A percentile compares a stretch with the other conserved stretches of the same genome.
These are phyloP conservation scores for Solanum ossicruentum DNA, from an alignment of 257 asterid species.

Conservation along the genomic window DNA sequence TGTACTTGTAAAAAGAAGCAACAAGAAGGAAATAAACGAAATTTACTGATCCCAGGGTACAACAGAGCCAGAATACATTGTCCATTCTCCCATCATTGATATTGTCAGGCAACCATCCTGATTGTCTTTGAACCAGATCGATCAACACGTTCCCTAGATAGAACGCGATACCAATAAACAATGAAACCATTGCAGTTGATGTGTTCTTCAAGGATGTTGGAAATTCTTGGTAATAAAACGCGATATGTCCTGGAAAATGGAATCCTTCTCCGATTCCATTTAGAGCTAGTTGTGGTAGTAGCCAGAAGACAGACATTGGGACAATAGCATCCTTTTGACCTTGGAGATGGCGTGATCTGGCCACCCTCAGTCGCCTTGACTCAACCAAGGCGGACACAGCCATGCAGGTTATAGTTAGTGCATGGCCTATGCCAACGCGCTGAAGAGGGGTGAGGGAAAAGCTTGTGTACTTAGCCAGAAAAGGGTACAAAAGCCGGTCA, in stretches of 20 bases:
- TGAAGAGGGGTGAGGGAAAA: constrained; percentile 40
- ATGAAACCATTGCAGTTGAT: constrained; percentile 11
- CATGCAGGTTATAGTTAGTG: constrained; percentile 23
- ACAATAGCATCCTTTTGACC: background rate
- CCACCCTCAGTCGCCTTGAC: constrained; percentile 8
- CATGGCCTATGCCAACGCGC: constrained; percentile 49
- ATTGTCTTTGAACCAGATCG: constrained; percentile 17
- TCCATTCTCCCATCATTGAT: constrained; percentile 61
- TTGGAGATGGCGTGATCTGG: background rate
- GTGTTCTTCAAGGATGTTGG: constrained; percentile 20
- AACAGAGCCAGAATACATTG: constrained; percentile 51
- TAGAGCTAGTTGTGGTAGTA: constrained; percentile 28
- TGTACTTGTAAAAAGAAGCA: constrained; percentile 16
- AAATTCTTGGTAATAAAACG: constrained; percentile 23
- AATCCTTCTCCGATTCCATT: constrained; percentile 31
- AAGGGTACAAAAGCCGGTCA: constrained; percentile 31
- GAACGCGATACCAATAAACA: constrained; percentile 14
- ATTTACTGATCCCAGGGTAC: constrained; percentile 33
- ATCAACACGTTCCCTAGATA: constrained; percentile 15
- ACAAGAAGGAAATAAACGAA: constrained; percentile 36
- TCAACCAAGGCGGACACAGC: constrained; percentile 32
- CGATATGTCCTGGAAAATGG: constrained; percentile 18
- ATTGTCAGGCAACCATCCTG: constrained; percentile 60
- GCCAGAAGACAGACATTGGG: constrained; percentile 29
- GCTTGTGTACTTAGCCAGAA: constrained; percentile 18